A percentile compares a stretch with the other conserved stretches of the same genome.
Conservation (phyloP, 495 filamentous ascomycete genomes). For the Aspergillus sclerotioniger region DNA sequence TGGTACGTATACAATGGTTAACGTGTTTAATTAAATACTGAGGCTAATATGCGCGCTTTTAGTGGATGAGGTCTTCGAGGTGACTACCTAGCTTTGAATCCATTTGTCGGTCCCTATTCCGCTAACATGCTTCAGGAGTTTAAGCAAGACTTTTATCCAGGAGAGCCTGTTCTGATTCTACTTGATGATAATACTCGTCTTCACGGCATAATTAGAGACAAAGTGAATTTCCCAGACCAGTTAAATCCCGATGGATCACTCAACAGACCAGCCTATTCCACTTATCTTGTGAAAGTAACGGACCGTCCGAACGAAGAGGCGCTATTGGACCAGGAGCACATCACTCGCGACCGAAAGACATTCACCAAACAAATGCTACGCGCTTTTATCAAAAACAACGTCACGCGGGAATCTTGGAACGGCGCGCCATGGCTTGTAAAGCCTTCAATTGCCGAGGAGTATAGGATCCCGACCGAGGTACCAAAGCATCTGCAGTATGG, state of each 20-base stretch:
- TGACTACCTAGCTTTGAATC: slow-evolving; percentile 26
- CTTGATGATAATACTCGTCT: slow-evolving; percentile 67
- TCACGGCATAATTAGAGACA: slow-evolving; percentile 79
- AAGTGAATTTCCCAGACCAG: slow-evolving; percentile 70
- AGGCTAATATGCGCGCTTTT: slow-evolving; percentile 24
- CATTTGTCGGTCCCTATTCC: not conserved
- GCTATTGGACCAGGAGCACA: slow-evolving; percentile 74
- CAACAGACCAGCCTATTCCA: slow-evolving; percentile 63
- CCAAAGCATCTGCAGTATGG: slow-evolving; percentile 81
- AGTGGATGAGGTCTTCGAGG: slow-evolving; percentile 70
- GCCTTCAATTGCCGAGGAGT: slow-evolving; percentile 74
- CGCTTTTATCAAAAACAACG: slow-evolving; percentile 91
- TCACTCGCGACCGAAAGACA: slow-evolving; percentile 83
- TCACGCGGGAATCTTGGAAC: slow-evolving; percentile 86
- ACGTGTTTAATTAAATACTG: slow-evolving; percentile 1
- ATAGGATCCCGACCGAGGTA: slow-evolving; percentile 79
- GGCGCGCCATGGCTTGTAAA: slow-evolving; percentile 97
- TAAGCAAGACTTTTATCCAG: slow-evolving; percentile 89
- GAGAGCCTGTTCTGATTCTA: slow-evolving; percentile 77
- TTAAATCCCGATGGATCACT: slow-evolving; percentile 62
- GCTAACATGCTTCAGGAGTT: slow-evolving; percentile 68
- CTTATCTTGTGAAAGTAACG: slow-evolving; percentile 76
- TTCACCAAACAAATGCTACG: slow-evolving; percentile 95
- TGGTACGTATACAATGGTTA: slow-evolving; percentile 49
- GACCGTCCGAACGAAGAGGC: slow-evolving; percentile 70